Percentiles rank a stretch among this genome's conserved stretches.
These are phyloP conservation scores for Simplicillium sp. DNA, from an alignment of 2,329 filamentous ascomycete species.

Conservation along the genomic window DNA sequence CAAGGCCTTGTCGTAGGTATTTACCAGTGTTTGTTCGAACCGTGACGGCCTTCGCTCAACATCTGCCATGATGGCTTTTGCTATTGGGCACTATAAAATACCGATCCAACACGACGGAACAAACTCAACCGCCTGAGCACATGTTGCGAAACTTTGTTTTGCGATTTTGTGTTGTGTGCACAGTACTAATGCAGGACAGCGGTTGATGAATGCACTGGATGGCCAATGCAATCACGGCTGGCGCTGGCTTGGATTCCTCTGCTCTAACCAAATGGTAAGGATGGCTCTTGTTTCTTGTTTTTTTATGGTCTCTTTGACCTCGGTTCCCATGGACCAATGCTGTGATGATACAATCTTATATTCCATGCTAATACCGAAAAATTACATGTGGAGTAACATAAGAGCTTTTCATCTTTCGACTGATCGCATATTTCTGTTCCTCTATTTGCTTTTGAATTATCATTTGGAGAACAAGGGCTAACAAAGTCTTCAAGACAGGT, in stretches of 20 bases:
- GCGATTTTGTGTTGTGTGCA: neutral
- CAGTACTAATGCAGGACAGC: neutral
- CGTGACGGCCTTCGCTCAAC: neutral
- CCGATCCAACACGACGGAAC: slow-evolving; percentile 30
- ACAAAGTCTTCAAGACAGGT: slow-evolving; percentile 7
- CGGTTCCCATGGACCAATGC: slow-evolving; percentile 9
- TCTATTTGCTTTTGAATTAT: slow-evolving; percentile 12
- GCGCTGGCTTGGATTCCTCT: no score
- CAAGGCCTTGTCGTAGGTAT: no score
- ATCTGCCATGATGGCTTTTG: slow-evolving; percentile 24
- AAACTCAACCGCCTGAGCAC: slow-evolving; percentile 20
- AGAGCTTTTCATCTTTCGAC: slow-evolving; percentile 81
- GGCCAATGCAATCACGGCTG: no score
- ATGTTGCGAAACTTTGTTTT: slow-evolving; percentile 6
- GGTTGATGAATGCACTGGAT: neutral
- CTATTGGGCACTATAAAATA: slow-evolving; percentile 37
- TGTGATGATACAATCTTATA: slow-evolving; percentile 59
- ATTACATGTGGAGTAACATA: slow-evolving; percentile 54
- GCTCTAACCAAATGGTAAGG: slow-evolving; percentile 15
- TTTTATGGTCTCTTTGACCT: slow-evolving; percentile 11
- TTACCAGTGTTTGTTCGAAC: no score
- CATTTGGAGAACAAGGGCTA: slow-evolving; percentile 8
- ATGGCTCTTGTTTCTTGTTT: slow-evolving; percentile 11
- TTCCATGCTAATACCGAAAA: slow-evolving; percentile 74
- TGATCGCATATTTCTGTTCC: slow-evolving; percentile 37